Evolutionary conservation across 768 basidiomycete species (phyloP), one percentile per base, ranked within the genome.

Genomic region (Boletus sp.): DNA sequence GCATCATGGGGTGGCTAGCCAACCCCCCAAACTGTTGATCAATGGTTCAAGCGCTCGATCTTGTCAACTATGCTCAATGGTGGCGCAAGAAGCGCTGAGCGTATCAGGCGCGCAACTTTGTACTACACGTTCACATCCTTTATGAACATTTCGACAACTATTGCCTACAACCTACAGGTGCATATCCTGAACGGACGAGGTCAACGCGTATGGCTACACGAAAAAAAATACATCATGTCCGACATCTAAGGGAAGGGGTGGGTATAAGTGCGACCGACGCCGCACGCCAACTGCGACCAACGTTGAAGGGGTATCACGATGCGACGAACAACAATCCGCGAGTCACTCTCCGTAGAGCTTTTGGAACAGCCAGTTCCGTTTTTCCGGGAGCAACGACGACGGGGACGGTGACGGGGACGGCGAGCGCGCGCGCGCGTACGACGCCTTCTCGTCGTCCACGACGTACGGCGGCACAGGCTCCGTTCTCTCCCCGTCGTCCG

Each of bases 401-500:
- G 15, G 0, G 13, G 60, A 47, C 7, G 25, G 37, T 4, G 56
- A 41, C 4, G 29, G 37, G 4, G 60, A 43, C 5, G 21, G 32
- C 5, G 58, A 40, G 1, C 27, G 48, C 5, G 54, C n/a, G 2
- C 4, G 29, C 1, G 38, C 0, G 30, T 40, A 47, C 21, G 65
- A 51, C 43, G 44, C 50, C 53, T 69, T 66, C 14, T 63, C 52
- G 2, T 60, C 59, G 13, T 55, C 51, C 11, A 39, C 41, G 17
- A 9, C 11, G 8, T 82, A 82, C 7, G 67, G 68, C 6, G 81
- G 81, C 11, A 74, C 77, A 10, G 68, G 59, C 5, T 63, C 64
- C 10, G 14, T 30, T 4, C 47, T 50, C 33, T 15, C 10, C 19
- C 8, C 57, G 19, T 64, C 64, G 7, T 57, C 45, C 5, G 47